Percentiles rank a stretch among this genome's conserved stretches.
Conservation (phyloP, 2,329 filamentous ascomycete species). For the Aspergillus bombycis region DNA sequence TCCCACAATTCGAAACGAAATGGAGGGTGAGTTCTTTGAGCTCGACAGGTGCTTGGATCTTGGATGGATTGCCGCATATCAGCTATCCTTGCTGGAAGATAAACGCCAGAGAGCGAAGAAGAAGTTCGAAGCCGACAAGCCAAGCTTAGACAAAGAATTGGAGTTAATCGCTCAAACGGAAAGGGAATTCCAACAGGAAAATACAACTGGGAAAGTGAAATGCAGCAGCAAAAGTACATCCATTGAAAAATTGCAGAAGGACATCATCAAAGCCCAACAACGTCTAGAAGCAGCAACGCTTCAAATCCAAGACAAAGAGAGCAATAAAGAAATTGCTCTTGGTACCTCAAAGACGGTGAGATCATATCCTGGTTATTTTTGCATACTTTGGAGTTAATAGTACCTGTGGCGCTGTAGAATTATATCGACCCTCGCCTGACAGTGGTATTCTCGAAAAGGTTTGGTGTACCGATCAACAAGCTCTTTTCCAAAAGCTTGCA, state of each 20-base stretch:
- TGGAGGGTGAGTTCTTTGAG: constrained; percentile 82
- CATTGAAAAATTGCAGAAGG: constrained; percentile 77
- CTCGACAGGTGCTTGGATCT: constrained; percentile 78
- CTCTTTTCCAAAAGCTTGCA: constrained; percentile 97
- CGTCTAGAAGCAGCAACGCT: constrained; percentile 81
- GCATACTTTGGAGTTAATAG: too few relatives aligned
- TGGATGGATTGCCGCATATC: constrained; percentile 83
- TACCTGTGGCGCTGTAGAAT: constrained; percentile 63
- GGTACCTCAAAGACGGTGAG: constrained; percentile 98
- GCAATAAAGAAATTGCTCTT: constrained; percentile 97
- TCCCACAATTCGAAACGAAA: constrained; percentile 75
- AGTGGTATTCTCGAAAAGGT: constrained; percentile 97
- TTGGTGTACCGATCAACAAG: constrained; percentile 93
- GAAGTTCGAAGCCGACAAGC: constrained; percentile 85
- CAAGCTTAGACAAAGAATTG: too few relatives aligned
- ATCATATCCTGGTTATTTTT: constrained; percentile 30
- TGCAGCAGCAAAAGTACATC: constrained; percentile 80
- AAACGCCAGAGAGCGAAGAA: constrained; percentile 87
- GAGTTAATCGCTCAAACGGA: constrained; percentile 60
- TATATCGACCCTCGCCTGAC: constrained; percentile 98
- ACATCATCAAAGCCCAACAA: constrained; percentile 81
- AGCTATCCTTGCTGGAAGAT: constrained; percentile 81
- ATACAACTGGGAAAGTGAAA: constrained; percentile 91
- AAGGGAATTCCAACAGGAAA: constrained; percentile 91
- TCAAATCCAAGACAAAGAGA: constrained; percentile 92